These are phyloP conservation scores for Apiotrichum veenhuisii DNA, from an alignment of 1,284 basidiomycete species.

Conservation along the genomic window DNA sequence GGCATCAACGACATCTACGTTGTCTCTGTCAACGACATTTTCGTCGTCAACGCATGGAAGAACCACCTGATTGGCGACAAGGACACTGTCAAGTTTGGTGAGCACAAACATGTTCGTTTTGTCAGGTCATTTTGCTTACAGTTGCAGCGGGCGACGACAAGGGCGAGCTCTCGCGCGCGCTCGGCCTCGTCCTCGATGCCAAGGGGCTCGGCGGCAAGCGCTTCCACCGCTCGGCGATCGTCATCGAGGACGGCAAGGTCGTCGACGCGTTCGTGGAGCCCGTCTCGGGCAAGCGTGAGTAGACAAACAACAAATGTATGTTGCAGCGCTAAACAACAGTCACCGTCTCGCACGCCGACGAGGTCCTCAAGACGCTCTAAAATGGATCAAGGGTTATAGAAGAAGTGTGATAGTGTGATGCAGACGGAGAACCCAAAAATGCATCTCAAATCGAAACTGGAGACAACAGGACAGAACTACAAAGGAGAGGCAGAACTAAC, in stretches of 20 bases:
- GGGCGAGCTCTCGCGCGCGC: slow-evolving; percentile 57
- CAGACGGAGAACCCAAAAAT: background rate
- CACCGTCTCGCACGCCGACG: slow-evolving; percentile 59
- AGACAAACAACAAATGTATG: no score
- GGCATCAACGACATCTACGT: slow-evolving; percentile 67
- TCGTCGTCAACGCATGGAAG: slow-evolving; percentile 64
- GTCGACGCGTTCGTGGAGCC: slow-evolving; percentile 60
- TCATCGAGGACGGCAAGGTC: slow-evolving; percentile 57
- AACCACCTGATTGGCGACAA: slow-evolving; percentile 55
- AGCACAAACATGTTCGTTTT: no score
- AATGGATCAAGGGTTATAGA: background rate
- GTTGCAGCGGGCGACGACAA: slow-evolving; percentile 61
- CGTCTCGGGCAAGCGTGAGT: slow-evolving; percentile 53
- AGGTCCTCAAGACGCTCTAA: slow-evolving; percentile 57
- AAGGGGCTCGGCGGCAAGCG: slow-evolving; percentile 62
- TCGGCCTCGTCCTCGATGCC: slow-evolving; percentile 66
- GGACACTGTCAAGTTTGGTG: slow-evolving; percentile 42
- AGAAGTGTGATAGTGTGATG: background rate
- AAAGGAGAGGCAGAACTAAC: no score
- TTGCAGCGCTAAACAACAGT: slow-evolving; percentile 38
- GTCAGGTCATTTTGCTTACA: background rate
- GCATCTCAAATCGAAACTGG: no score
- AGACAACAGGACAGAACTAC: no score
- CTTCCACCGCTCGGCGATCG: slow-evolving; percentile 57
- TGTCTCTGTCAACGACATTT: slow-evolving; percentile 67